Base-by-base conservation (phyloP, 768 basidiomycete species). In the Mycena maculata region DNA sequence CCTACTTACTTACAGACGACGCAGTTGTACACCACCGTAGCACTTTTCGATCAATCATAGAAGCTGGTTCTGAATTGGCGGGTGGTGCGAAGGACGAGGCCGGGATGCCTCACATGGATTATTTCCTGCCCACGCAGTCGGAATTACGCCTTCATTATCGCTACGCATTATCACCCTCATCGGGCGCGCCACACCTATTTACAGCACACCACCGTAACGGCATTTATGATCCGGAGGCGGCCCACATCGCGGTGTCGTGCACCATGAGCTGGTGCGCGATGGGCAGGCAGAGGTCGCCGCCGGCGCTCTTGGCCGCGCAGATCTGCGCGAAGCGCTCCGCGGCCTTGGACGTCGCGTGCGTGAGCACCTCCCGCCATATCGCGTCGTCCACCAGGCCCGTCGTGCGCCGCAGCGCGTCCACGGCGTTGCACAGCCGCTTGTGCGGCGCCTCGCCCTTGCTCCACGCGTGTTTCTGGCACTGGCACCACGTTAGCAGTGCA, bases 401-500 rank as follows among this genome's bases (percentile, higher is more conserved):
- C 9, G 16, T 20, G 15, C 28, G 33, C 33, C 53, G 62, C 20
- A 63, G 45, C 25, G 44, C 54, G 47, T 63, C 42, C 54, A 56
- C 62, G 11, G 11, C 38, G 38, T 49, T 56, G 53, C 62, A 63
- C 13, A 63, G 45, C 0, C 6, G 33, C 27, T 57, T 63, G 25
- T 63, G 62, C 28, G 62, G 62, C 15, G 44, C 54, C 11, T 3
- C 2, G 13, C 45, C 53, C 28, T 63, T 55, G 45, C 38, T 41
- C 54, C 62, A 63, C 3, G 36, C 62, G 11, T 49, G 36, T 36
- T 56, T 63, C 27, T 56, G 53, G 47, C 54, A 63, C 62, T 63
- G 38, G 30, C 11, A 8, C 27, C 28, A 18, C 7, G 47, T 48
- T 27, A 48, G 47, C 23, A 3, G 3, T 11, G 23, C 15, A 15